phyloP scores from a whole-genome alignment of 495 filamentous ascomycete species.

The Pyrenula aspistea region DNA sequence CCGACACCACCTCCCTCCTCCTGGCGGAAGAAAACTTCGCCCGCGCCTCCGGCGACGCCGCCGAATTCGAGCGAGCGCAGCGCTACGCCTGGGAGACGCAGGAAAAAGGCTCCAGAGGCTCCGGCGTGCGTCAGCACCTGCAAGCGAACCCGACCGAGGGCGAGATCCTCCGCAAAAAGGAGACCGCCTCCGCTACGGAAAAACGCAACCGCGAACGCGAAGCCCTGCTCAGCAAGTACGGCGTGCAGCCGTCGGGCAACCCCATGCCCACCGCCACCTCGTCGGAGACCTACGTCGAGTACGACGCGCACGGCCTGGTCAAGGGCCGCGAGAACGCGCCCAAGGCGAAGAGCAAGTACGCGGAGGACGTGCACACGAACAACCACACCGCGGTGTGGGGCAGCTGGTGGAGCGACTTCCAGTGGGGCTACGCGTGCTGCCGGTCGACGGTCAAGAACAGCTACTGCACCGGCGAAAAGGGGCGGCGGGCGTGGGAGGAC shows the following conservation, averaged over 20 bases:
- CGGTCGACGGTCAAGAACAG: conserved; percentile 88
- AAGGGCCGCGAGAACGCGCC: conserved; percentile 55
- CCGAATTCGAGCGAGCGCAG: conserved; percentile 84
- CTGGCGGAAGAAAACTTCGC: conserved; percentile 94
- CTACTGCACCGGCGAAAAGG: conserved; percentile 89
- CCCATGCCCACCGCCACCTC: conserved; percentile 34
- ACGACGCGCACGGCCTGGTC: conserved; percentile 77
- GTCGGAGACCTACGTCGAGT: conserved; percentile 86
- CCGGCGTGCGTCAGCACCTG: conserved; percentile 66
- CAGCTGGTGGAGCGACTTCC: conserved; percentile 91
- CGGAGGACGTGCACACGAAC: conserved; percentile 75
- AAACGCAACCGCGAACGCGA: conserved; percentile 58
- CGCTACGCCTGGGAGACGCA: conserved; percentile 91
- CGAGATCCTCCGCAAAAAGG: conserved; percentile 69
- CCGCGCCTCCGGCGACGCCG: conserved; percentile 81
- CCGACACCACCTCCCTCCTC: conserved; percentile 71
- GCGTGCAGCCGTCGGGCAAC: conserved; percentile 14
- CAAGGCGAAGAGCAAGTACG: conserved; percentile 78
- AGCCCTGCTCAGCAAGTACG: conserved; percentile 73
- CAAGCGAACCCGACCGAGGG: conserved; percentile 95
- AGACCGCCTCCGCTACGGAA: conserved; percentile 54
- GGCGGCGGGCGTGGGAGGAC: conserved; percentile 60
- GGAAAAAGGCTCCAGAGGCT: conserved; percentile 41
- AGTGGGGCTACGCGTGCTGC: conserved; percentile 98
- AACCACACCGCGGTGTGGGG: conserved; percentile 94